A percentile compares a stretch with the other conserved stretches of the same genome.
Evolutionary conservation across 352 stramenopile genomes (phyloP).

Genomic region (Halophytophthora polymorphica): DNA sequence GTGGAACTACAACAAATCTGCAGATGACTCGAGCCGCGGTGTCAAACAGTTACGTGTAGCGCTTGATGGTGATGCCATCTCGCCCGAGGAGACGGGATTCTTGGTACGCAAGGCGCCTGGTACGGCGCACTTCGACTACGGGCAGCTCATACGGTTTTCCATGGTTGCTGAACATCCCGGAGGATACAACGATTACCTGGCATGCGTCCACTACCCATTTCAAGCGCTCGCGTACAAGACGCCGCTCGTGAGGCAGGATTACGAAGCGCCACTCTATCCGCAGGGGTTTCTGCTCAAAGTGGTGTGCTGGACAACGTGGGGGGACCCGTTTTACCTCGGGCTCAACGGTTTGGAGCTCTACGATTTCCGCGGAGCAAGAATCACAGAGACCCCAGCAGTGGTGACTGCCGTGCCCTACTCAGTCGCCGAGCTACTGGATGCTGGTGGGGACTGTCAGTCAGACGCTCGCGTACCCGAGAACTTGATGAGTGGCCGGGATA

Average conservation of each 20-base stretch:
- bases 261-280: constrained; percentile 79
- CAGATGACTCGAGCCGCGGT: constrained; percentile 65
- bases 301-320: constrained; percentile 77
- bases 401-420: constrained; percentile 58
- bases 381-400: constrained; percentile 32
- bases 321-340: constrained; percentile 82
- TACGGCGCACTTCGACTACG: constrained; percentile 64
- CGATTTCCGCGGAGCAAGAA: constrained; percentile 42
- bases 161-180: neutral
- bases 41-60: constrained; percentile 56
- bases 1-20: constrained; percentile 85
- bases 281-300: constrained; percentile 87
- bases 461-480: constrained; percentile 59
- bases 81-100: constrained; percentile 47
- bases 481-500: constrained; percentile 59
- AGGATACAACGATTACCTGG: constrained; percentile 30
- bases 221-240: constrained; percentile 57
- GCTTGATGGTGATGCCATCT: constrained; percentile 52
- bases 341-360: constrained; percentile 83
- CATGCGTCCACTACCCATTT: constrained; percentile 44
- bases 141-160: constrained; percentile 52
- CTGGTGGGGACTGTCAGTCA: constrained; percentile 13
- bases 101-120: constrained; percentile 82
- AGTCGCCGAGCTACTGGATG: constrained; percentile 42
- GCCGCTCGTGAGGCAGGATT: constrained; percentile 78